Evolutionary conservation across 2,329 filamentous ascomycete genomes (phyloP).

Genomic region (Fusarium sp.): DNA sequence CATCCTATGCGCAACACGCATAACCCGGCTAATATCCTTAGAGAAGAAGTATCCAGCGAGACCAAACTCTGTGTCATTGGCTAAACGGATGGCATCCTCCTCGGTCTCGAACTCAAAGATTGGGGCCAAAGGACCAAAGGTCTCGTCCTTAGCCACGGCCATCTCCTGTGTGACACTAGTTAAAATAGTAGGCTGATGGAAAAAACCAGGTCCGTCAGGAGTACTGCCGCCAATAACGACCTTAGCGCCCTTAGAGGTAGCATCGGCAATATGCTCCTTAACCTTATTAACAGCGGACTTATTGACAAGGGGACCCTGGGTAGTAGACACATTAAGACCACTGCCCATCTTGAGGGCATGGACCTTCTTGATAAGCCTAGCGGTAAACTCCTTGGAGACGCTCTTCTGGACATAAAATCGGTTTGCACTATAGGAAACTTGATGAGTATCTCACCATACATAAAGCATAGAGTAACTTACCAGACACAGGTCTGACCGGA

Average conservation of each 20-base stretch:
- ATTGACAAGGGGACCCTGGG: conserved; percentile 69
- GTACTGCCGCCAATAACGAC: conserved; percentile 71
- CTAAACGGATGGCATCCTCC: conserved; percentile 56
- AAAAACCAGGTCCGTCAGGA: conserved; percentile 74
- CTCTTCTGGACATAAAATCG: conserved; percentile 55
- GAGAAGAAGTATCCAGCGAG: conserved; percentile 56
- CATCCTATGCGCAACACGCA: conserved; percentile 66
- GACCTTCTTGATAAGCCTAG: conserved; percentile 51
- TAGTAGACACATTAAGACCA: conserved; percentile 47
- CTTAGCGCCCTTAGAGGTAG: conserved; percentile 71
- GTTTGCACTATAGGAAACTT: conserved; percentile 53
- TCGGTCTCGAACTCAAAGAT: conserved; percentile 55
- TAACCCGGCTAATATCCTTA: conserved; percentile 55
- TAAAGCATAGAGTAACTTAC: conserved; percentile 26
- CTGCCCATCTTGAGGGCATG: conserved; percentile 50
- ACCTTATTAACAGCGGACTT: conserved; percentile 75
- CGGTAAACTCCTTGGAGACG: conserved; percentile 52
- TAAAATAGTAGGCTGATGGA: conserved; percentile 81
- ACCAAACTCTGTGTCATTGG: conserved; percentile 60
- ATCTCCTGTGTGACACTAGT: conserved; percentile 62
- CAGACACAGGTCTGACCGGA: conserved; percentile 76
- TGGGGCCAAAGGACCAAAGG: conserved; percentile 53
- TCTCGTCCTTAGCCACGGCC: conserved; percentile 52
- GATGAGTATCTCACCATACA: neutral
- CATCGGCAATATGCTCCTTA: conserved; percentile 73